Evolutionary conservation across 177 flowering plant species (phyloP).

Genomic region (Vitis hybrid): DNA sequence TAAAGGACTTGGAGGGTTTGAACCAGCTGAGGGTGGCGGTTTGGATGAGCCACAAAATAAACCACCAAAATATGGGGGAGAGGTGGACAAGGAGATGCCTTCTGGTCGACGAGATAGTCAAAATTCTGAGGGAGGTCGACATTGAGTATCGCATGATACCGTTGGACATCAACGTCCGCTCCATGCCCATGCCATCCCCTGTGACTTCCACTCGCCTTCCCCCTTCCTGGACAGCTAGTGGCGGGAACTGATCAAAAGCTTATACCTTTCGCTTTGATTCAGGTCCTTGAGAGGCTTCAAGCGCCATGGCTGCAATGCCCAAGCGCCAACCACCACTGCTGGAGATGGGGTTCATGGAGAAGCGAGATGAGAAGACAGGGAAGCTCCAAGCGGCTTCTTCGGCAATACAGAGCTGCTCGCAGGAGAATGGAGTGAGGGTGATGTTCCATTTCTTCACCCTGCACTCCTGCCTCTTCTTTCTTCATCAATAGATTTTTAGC

Average conservation of each 20-base stretch:
- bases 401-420: too few relatives aligned
- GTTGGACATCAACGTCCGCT: conserved; percentile 40
- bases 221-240: conserved; percentile 8
- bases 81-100: conserved; percentile 43
- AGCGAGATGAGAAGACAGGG: too few relatives aligned
- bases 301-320: too few relatives aligned
- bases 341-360: too few relatives aligned
- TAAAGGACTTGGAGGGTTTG: conserved; percentile 41
- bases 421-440: background rate
- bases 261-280: background rate
- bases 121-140: conserved; percentile 51
- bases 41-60: conserved; percentile 52
- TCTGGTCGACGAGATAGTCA: conserved; percentile 52
- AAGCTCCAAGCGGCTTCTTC: too few relatives aligned
- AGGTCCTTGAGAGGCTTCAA: too few relatives aligned
- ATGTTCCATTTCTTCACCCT: background rate
- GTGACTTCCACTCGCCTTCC: conserved; percentile 21
- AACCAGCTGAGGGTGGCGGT: conserved; percentile 33
- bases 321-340: too few relatives aligned
- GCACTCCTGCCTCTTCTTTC: background rate
- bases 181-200: conserved; percentile 30
- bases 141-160: conserved; percentile 52
- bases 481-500: too few relatives aligned
- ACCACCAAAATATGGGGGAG: conserved; percentile 59
- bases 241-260: background rate